Base-by-base conservation (phyloP, 2,329 filamentous ascomycete species). In the Botrytis fabae region DNA sequence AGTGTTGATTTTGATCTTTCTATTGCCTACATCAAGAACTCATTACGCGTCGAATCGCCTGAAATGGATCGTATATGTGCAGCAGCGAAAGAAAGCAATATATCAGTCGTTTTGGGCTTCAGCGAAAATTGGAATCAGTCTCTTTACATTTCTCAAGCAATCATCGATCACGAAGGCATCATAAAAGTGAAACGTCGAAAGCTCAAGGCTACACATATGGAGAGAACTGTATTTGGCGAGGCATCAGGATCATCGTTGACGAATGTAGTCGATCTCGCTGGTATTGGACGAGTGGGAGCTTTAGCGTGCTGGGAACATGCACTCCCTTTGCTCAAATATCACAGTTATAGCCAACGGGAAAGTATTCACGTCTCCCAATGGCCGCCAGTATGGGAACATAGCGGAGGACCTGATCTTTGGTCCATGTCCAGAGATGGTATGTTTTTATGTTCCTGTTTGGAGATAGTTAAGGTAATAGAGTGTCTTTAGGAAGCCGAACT, bases 361-460 rank as follows among this genome's bases (percentile, higher is more conserved):
- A 84, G 87, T 77, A 83, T 89, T n/a, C 84, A 86, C 77, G 83
- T 89, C 42, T 87, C 87, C 18, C 87, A 86, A 25, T 90, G 88
- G 85, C 87, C 82, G 14, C 83, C 82, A 75, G 83, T 82, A 77
- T 85, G 84, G 63, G 85, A 86, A 0, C 86, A 89, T 72, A 86
- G 85, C 0, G 85, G 84, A 48, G 76, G 75, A 2, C 69, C 70
- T 2, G 76, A 42, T 10, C 57, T 79, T n/a, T 79, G 76, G 76
- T 74, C 66, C 35, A 75, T 78, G 73, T 74, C 73, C 18, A 38
- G 65, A 44, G 75, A 78, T 60, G 77, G 77, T 72, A 85, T 40
- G 65, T 28, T 14, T 51, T 25, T 3, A 54, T 22, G 20, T 16
- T 22, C 2, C n/a, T 20, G 14, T 59, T 28, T 61, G 16, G 59